Percentiles rank a stretch among this genome's conserved stretches.
Conservation (phyloP, 345 rosid species). For the Acer campestre region DNA sequence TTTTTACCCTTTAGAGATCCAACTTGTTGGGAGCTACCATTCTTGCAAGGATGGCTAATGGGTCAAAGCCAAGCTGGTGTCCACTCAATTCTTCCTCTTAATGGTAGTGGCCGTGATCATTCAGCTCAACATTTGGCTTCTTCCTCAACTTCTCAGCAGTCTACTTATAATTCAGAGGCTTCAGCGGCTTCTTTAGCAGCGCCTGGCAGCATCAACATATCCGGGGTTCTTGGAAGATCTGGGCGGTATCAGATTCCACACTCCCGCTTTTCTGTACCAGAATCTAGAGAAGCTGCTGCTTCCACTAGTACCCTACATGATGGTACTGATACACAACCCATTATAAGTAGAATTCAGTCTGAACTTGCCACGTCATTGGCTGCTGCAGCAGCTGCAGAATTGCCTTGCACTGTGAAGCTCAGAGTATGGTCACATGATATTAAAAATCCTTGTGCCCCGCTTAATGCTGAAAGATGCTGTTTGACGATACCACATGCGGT, state of each 20-base stretch:
- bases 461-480: constrained; percentile 66
- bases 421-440: constrained; percentile 87
- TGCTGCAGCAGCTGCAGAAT: constrained; percentile 84
- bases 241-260: constrained; percentile 41
- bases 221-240: constrained; percentile 54
- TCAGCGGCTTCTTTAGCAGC: constrained; percentile 49
- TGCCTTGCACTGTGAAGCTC: constrained; percentile 93
- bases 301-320: constrained; percentile 36
- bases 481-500: constrained; percentile 89
- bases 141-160: constrained; percentile 35
- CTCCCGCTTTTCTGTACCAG: constrained; percentile 47
- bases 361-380: constrained; percentile 83
- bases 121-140: constrained; percentile 37
- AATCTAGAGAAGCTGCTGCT: constrained; percentile 40
- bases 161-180: constrained; percentile 51
- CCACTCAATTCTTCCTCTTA: constrained; percentile 46
- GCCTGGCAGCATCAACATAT: constrained; percentile 50
- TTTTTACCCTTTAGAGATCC: constrained; percentile 58
- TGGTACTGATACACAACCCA: constrained; percentile 50
- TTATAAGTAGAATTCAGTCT: constrained; percentile 62
- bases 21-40: constrained; percentile 67
- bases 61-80: constrained; percentile 69
- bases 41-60: constrained; percentile 79
- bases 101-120: constrained; percentile 39
- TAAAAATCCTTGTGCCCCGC: constrained; percentile 64